A percentile compares a stretch with the other conserved stretches of the same genome.
Conservation (phyloP, 768 basidiomycete genomes). For the Naematelia aurantialba region DNA sequence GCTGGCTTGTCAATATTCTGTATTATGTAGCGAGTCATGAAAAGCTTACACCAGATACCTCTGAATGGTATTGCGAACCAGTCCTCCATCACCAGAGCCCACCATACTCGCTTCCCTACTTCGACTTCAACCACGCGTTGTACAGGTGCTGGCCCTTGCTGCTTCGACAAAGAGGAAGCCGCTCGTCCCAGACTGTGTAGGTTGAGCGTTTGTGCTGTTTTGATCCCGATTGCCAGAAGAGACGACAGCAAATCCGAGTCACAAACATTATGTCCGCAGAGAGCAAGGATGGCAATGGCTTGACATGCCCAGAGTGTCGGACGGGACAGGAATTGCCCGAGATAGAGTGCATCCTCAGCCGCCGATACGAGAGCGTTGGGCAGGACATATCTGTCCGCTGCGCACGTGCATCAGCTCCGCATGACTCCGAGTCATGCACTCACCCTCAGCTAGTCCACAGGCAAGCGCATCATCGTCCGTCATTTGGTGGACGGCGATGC, state of each 20-base stretch:
- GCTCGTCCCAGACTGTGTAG: conserved; percentile 14
- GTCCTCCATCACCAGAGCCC: conserved; percentile 20
- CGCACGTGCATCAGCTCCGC: not conserved
- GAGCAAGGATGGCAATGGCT: conserved; percentile 17
- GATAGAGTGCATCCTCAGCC: conserved; percentile 17
- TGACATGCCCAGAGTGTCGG: conserved; percentile 19
- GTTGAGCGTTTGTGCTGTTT: conserved; percentile 21
- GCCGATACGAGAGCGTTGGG: conserved; percentile 22
- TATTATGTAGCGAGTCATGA: not conserved
- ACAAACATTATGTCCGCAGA: conserved; percentile 29
- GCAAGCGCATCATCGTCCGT: conserved; percentile 9
- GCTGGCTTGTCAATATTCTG: conserved; percentile 1
- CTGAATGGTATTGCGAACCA: conserved; percentile 27
- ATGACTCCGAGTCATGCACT: not conserved
- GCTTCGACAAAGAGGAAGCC: conserved; percentile 2
- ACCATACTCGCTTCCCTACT: conserved; percentile 23
- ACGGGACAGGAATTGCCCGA: conserved; percentile 14
- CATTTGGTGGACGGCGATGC: conserved; percentile 29
- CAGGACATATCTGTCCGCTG: conserved; percentile 20
- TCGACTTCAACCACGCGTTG: conserved; percentile 13
- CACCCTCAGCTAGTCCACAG: conserved; percentile 19
- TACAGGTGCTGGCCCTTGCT: not conserved
- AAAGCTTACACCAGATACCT: conserved; percentile 22
- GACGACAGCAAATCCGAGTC: conserved; percentile 26
- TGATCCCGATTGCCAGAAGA: conserved; percentile 23